A percentile compares a stretch with the other conserved stretches of the same genome.
Evolutionary conservation across 1,284 basidiomycete species (phyloP).

Genomic region (Leucocoprinus gongylophorus): DNA sequence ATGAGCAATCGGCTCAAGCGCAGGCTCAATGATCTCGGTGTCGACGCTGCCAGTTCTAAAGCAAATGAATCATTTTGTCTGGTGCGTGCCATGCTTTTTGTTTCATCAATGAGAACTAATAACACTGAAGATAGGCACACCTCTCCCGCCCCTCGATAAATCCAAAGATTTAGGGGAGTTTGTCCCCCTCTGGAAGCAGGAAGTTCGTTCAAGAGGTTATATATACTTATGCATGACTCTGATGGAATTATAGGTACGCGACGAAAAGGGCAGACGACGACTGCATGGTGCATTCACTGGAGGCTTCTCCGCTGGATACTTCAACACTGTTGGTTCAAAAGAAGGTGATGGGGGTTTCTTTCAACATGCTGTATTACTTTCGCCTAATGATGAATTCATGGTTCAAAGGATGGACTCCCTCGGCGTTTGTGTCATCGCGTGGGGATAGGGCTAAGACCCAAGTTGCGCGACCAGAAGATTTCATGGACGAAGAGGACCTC

Average conservation of each 20-base stretch:
- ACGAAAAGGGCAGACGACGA: slow-evolving; percentile 89
- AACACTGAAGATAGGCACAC: slow-evolving; percentile 76
- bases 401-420: slow-evolving; percentile 82
- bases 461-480: slow-evolving; percentile 73
- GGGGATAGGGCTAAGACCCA: slow-evolving; percentile 62
- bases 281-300: slow-evolving; percentile 98
- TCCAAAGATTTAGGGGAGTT: slow-evolving; percentile 88
- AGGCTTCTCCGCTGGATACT: slow-evolving; percentile 96
- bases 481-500: slow-evolving; percentile 99
- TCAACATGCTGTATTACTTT: not conserved
- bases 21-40: slow-evolving; percentile 75
- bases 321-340: slow-evolving; percentile 92
- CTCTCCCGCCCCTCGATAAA: slow-evolving; percentile 83
- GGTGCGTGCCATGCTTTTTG: slow-evolving; percentile 36
- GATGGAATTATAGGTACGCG: slow-evolving; percentile 58
- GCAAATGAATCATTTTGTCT: slow-evolving; percentile 86
- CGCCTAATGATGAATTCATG: not conserved
- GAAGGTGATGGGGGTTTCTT: slow-evolving; percentile 58
- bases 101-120: not conserved
- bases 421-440: slow-evolving; percentile 86
- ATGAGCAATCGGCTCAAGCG: slow-evolving; percentile 62
- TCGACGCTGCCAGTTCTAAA: slow-evolving; percentile 61
- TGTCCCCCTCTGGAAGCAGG: slow-evolving; percentile 96
- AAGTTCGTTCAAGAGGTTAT: slow-evolving; percentile 42
- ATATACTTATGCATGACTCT: slow-evolving; percentile 10